phyloP scores from a whole-genome alignment of 345 rosid genomes.

The Aquilaria malaccensis region DNA sequence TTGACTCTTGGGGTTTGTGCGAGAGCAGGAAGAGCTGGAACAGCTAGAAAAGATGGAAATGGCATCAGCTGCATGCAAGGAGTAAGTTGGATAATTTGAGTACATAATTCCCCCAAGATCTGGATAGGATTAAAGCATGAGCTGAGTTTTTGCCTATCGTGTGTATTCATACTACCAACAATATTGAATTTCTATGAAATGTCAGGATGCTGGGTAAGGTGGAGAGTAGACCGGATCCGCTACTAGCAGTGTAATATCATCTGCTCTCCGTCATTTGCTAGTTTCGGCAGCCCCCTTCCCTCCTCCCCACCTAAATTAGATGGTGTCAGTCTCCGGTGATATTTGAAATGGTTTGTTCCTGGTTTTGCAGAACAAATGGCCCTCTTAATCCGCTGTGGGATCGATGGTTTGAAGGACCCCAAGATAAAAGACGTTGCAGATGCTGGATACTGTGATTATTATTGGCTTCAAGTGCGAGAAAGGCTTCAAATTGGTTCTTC shows the following conservation, averaged over 20 bases:
- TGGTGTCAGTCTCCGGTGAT: neutral
- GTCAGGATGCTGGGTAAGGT: constrained; percentile 54
- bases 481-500: neutral
- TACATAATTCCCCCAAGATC: neutral
- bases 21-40: constrained; percentile 69
- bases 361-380: constrained; percentile 53
- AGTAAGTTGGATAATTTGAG: constrained; percentile 32
- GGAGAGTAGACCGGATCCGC: constrained; percentile 59
- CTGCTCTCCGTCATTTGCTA: neutral
- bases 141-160: neutral
- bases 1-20: too few species aligned
- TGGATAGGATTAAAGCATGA: neutral
- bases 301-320: neutral
- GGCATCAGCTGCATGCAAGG: constrained; percentile 66
- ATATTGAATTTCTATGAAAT: constrained; percentile 6
- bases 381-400: constrained; percentile 74
- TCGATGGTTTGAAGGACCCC: constrained; percentile 80
- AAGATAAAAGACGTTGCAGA: constrained; percentile 54
- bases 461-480: constrained; percentile 9
- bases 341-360: constrained; percentile 4
- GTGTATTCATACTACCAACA: too few species aligned
- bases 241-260: constrained; percentile 53
- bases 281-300: neutral
- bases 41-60: constrained; percentile 61
- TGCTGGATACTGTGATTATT: constrained; percentile 58